phyloP scores from a whole-genome alignment of 306 rosid species.

The Vachellia pachyceras region DNA sequence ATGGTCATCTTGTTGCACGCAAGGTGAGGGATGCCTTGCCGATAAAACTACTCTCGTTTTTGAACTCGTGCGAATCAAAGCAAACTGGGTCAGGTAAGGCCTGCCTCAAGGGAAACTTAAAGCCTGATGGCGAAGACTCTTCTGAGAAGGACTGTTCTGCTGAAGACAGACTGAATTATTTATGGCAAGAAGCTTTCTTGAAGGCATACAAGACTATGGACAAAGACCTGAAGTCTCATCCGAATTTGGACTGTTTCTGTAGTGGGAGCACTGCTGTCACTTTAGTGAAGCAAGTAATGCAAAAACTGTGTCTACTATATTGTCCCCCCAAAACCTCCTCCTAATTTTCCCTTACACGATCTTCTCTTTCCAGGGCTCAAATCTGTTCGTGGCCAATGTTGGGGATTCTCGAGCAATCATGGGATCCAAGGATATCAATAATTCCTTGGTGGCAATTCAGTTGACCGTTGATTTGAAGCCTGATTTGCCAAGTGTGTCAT shows the following conservation, averaged over 20 bases:
- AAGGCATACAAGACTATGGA: slow-evolving; percentile 93
- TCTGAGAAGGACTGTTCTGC: slow-evolving; percentile 62
- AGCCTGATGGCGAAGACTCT: slow-evolving; percentile 56
- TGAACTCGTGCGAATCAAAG: slow-evolving; percentile 68
- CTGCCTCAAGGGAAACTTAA: slow-evolving; percentile 58
- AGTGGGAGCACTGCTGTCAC: slow-evolving; percentile 97
- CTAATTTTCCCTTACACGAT: slow-evolving; percentile 36
- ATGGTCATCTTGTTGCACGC: slow-evolving; percentile 93
- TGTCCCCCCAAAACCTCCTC: slow-evolving; percentile 29
- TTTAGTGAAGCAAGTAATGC: slow-evolving; percentile 81
- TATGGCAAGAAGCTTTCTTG: slow-evolving; percentile 90
- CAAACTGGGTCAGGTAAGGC: slow-evolving; percentile 55
- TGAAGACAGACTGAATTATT: slow-evolving; percentile 60
- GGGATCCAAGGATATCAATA: slow-evolving; percentile 75
- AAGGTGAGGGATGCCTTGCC: slow-evolving; percentile 91
- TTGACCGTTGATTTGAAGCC: slow-evolving; percentile 94
- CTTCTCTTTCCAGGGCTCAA: slow-evolving; percentile 68
- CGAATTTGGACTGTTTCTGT: slow-evolving; percentile 91
- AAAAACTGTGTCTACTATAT: slow-evolving; percentile 23
- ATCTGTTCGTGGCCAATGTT: slow-evolving; percentile 80
- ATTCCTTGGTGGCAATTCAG: slow-evolving; percentile 76
- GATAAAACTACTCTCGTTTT: slow-evolving; percentile 67
- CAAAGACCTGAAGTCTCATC: slow-evolving; percentile 90
- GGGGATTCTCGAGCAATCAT: slow-evolving; percentile 97
- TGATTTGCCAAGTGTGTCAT: slow-evolving; percentile 82